phyloP scores from a whole-genome alignment of 2,329 filamentous ascomycete genomes.

The Aspergillus pseudoviridinutans region DNA sequence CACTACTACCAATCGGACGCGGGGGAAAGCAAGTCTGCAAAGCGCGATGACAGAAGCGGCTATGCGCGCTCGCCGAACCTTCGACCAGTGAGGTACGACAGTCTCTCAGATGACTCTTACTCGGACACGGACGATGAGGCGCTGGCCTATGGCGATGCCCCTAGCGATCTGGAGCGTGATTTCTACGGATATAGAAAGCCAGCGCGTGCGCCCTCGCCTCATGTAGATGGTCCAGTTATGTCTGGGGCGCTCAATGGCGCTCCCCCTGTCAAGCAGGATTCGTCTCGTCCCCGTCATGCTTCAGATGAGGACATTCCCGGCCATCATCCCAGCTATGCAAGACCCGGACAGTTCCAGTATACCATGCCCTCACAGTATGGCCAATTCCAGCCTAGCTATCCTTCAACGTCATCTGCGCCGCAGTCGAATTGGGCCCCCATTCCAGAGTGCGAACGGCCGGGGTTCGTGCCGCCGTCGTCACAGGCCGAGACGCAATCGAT shows the following conservation, averaged over 20 bases:
- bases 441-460: conserved; percentile 39
- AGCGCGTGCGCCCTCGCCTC: conserved; percentile 6
- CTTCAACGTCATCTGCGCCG: conserved; percentile 12
- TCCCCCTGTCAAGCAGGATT: conserved; percentile 4
- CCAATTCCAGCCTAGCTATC: conserved; percentile 15
- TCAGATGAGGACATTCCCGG: conserved; percentile 16
- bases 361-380: conserved; percentile 22
- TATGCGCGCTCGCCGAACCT: conserved; percentile 19
- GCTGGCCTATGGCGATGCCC: conserved; percentile 37
- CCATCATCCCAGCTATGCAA: conserved; percentile 33
- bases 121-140: conserved; percentile 31
- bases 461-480: conserved; percentile 38
- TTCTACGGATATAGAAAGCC: conserved; percentile 14
- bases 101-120: conserved; percentile 23
- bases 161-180: conserved; percentile 10
- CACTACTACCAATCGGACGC: conserved; percentile 26
- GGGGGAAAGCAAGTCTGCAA: conserved; percentile 13
- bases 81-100: conserved; percentile 18
- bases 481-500: conserved; percentile 23
- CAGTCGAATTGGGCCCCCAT: conserved; percentile 35
- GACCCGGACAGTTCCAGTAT: conserved; percentile 28
- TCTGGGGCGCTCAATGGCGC: conserved; percentile 14
- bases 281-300: conserved; percentile 7
- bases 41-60: conserved; percentile 5
- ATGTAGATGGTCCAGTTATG: conserved; percentile 13